A percentile compares a stretch with the other conserved stretches of the same genome.
Conservation (phyloP, 2,329 filamentous ascomycete species). For the Aotearoamyces nothofagi region DNA sequence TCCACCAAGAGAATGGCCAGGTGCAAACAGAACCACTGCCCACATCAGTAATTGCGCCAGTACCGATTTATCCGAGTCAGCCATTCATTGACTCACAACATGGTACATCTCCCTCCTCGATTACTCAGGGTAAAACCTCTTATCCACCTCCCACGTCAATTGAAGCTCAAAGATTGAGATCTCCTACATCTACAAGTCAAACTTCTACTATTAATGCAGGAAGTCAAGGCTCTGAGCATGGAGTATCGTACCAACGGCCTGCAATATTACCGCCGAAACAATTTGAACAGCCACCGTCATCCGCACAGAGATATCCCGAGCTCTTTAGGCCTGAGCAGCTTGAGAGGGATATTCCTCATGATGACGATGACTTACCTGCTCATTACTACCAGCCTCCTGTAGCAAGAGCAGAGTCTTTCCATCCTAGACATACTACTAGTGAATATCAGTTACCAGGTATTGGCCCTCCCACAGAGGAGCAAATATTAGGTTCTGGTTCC, state of each 20-base stretch:
- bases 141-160: too few species aligned
- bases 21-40: too few species aligned
- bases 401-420: slow-evolving; percentile 17
- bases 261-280: too few species aligned
- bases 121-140: too few species aligned
- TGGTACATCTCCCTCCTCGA: background rate
- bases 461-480: slow-evolving; percentile 21
- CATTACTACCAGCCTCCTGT: slow-evolving; percentile 15
- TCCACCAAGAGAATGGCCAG: too few species aligned
- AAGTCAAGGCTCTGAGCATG: too few species aligned
- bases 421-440: slow-evolving; percentile 25
- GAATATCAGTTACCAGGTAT: slow-evolving; percentile 24
- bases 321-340: slow-evolving; percentile 24
- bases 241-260: too few species aligned
- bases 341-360: slow-evolving; percentile 9
- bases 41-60: slow-evolving; percentile 1
- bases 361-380: slow-evolving; percentile 12
- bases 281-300: slow-evolving; percentile 32
- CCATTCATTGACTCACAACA: slow-evolving; percentile 1
- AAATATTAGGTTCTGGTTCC: slow-evolving; percentile 11
- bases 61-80: background rate
- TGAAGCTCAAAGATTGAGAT: too few species aligned
- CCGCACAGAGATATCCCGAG: slow-evolving; percentile 32
- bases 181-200: background rate
- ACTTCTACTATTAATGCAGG: background rate